Base-by-base conservation (phyloP, 148 eudicot species). In the Diospyros kaki region DNA sequence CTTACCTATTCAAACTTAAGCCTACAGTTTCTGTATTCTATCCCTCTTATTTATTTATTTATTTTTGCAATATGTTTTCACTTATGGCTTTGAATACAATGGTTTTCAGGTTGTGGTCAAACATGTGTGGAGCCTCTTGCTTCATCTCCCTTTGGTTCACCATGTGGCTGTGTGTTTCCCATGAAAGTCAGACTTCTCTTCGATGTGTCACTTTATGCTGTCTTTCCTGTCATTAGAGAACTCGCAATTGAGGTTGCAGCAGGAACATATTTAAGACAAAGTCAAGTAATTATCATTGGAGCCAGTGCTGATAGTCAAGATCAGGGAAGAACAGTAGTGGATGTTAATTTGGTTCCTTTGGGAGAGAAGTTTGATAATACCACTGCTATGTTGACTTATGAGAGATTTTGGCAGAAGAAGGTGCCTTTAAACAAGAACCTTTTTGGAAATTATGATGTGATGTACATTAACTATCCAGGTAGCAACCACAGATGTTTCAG, bases 351-450 rank as follows among this genome's bases (percentile, higher is more conserved):
- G 86, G 90, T 96, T 52, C 99, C 99, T 39, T 84, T 96, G 66
- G 91, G 93, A 66, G 96, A 96, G 60, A 91, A 85, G 80, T 96
- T 96, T 82, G 99, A 96, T 81, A 91, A 88, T 72, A 96, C 95
- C 40, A 90, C 99, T 68, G 99, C 98, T 60, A 80, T 84, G 64
- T 79, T 93, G 74, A 96, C 89, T 72, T 91, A 81, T n/a, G 86
- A 88, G 74, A 86, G 97, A 87, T 84, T 91, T 64, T 77, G 73
- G 81, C 81, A 77, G 61, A 91, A 85, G 87, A 88, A 90, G 79
- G 92, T 94, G 77, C 90, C 87, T 73, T 80, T 94, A 42, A 94
- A 94, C 77, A 81, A 62, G 74, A 87, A 91, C 50, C 88, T 94
- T 56, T 94, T 90, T 82, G 98, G 98, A 62, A 83, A 59, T 75